Percentiles rank a stretch among this genome's conserved stretches.
phyloP scores from a whole-genome alignment of 257 asterid species.

The Mitragyna speciosa region DNA sequence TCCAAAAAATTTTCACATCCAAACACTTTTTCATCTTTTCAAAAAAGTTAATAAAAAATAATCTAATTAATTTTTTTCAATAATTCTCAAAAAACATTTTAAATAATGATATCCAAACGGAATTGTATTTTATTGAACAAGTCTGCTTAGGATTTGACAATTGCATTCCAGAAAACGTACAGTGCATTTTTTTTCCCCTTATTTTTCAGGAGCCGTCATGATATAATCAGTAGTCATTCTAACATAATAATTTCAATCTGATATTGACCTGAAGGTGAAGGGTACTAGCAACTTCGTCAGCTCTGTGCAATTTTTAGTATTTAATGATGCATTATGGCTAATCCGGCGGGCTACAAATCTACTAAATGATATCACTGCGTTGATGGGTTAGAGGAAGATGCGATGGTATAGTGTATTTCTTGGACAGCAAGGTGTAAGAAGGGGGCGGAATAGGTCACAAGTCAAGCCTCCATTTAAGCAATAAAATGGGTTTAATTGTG shows the following conservation, averaged over 20 bases:
- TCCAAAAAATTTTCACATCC: too few relatives aligned
- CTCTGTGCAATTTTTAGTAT: neutral
- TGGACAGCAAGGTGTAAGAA: neutral
- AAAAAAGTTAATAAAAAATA: too few relatives aligned
- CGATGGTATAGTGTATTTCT: neutral
- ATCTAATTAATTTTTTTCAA: too few relatives aligned
- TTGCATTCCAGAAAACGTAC: neutral
- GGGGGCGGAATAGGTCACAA: neutral
- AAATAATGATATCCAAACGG: too few relatives aligned
- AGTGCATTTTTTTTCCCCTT: neutral
- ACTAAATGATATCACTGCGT: neutral
- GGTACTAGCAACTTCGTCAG: neutral
- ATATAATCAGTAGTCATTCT: conserved; percentile 11
- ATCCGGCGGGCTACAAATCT: neutral
- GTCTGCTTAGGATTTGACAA: neutral
- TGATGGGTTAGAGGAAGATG: neutral
- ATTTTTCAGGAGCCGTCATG: conserved; percentile 7
- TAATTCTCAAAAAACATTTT: too few relatives aligned
- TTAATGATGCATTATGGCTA: neutral
- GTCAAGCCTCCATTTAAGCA: conserved; percentile 16
- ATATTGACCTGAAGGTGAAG: neutral
- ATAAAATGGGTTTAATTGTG: neutral
- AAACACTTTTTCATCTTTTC: too few relatives aligned
- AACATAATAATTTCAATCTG: neutral
- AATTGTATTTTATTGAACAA: neutral